Base-by-base conservation (phyloP, 345 rosid species). In the Triadica sebifera region DNA sequence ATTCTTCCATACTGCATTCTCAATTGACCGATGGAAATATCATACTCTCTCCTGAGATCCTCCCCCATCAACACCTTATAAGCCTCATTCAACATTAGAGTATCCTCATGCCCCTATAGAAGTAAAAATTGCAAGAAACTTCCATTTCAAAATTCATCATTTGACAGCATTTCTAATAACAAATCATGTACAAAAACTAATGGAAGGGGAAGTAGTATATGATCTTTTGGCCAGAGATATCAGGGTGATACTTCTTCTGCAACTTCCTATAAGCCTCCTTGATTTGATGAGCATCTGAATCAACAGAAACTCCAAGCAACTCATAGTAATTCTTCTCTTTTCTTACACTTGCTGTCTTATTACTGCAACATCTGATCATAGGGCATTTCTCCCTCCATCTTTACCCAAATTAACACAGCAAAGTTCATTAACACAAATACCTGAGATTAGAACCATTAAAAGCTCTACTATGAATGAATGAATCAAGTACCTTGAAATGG, bases 171-270 rank as follows among this genome's bases (percentile, higher is more conserved):
- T 29, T 29, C 34, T 29, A 29, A 29, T 29, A 29, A 29, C 34
- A 29, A 29, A 29, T 29, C 34, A 29, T 29, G 34, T 29, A 2
- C 2, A 29, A 29, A 29, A 11, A 60, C 20, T 17, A 43, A 65
- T 65, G 0, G 29, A 43, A 43, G 29, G 50, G 11, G 9, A 15
- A 34, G 47, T 4, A 46, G 13, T n/a, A 51, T 22, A 20, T 22
- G 46, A 88, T 90, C 91, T 88, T 49, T 41, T 83, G 81, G 76
- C 94, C 91, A 1, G 88, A 86, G 56, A 89, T 83, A 73, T 89
- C 89, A 22, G 94, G 91, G 41, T 89, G 91, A 66, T 86, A 70
- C 65, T 85, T 84, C 87, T 89, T 89, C 51, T 85, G 93, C 80
- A 89, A 72, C 77, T 77, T 88, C 81, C 94, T 82, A 22, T 89